Percentiles rank a stretch among this genome's conserved stretches.
These are phyloP conservation scores for Teunomyces gatunensis DNA, from an alignment of 805 yeast species.

Conservation along the genomic window DNA sequence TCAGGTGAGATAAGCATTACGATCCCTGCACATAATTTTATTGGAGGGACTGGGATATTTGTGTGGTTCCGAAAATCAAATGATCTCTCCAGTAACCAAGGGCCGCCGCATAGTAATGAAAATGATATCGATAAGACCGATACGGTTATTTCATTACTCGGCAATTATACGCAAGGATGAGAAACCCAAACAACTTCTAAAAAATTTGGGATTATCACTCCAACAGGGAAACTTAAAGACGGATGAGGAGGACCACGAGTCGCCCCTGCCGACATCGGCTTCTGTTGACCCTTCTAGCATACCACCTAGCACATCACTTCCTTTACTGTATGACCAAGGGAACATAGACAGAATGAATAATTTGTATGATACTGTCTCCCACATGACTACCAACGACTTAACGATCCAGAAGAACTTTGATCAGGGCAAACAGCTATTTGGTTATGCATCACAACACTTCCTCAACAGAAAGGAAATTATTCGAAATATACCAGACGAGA, in stretches of 20 bases:
- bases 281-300: not conserved
- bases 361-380: conserved; percentile 28
- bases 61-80: conserved; percentile 3
- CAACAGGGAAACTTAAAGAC: conserved; percentile 30
- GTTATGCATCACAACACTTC: conserved; percentile 33
- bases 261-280: conserved; percentile 1
- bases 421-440: conserved; percentile 32
- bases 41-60: not conserved
- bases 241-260: conserved; percentile 4
- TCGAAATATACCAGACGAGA: conserved; percentile 33
- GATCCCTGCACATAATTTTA: not conserved
- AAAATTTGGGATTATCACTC: conserved; percentile 29
- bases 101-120: not conserved
- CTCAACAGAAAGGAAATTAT: conserved; percentile 31
- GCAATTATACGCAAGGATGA: conserved; percentile 6
- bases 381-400: conserved; percentile 39
- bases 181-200: conserved; percentile 19
- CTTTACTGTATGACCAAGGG: conserved; percentile 6
- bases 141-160: not conserved
- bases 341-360: conserved; percentile 15
- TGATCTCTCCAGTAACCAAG: not conserved
- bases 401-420: conserved; percentile 34
- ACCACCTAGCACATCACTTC: not conserved
- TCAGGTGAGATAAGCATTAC: not conserved
- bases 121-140: not conserved